Evolutionary conservation across 108 stramenopile genomes (phyloP), one percentile per base, ranked within the genome.

Genomic region (Stephanodiscus minutulus): DNA sequence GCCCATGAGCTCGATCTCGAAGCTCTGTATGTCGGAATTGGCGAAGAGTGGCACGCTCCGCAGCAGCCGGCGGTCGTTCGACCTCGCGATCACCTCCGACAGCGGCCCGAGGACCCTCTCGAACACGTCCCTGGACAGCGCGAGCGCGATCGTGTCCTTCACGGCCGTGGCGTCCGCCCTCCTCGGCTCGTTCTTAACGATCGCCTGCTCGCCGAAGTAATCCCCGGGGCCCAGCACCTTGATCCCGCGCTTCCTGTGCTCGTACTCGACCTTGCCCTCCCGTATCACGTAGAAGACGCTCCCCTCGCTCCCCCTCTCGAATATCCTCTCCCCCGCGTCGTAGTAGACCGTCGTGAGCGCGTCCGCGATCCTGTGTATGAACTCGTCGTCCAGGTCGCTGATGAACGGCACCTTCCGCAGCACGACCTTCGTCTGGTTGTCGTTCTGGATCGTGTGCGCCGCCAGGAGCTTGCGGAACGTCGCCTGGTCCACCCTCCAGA

Each of bases 381-480:
- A 60, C 49, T 58, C 67, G 12, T 71, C 57, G 29, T 58, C 77
- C 43, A 86, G 49, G 47, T 88, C 85, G 68, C 80, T 75, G 48
- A 96, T 85, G 49, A 92, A 82, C 25, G 83, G 80, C 39, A 93
- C 88, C 72, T 83, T 85, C 35, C 70, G 64, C 54, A 96, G 64
- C 50, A 83, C 61, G 1, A 68, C 84, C 52, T 89, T 79, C 44
- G 89, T 82, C 53, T 94, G 89, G 61, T 77, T 74, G 58, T 91
- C 83, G 48, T 88, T 80, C 22, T 81, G 68, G 56, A 73, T 66
- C 25, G 76, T 68, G 47, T 82, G 77, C 53, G 78, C 70, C 52
- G 88, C 90, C 47, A 96, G 69, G 55, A 93, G 82, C 62, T 83
- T 80, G 43, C 88, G 77, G 71, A 94, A 96, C 56, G 91, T 88